Conservation (phyloP, 305 asterid genomes). For the Salvia sclarea region DNA sequence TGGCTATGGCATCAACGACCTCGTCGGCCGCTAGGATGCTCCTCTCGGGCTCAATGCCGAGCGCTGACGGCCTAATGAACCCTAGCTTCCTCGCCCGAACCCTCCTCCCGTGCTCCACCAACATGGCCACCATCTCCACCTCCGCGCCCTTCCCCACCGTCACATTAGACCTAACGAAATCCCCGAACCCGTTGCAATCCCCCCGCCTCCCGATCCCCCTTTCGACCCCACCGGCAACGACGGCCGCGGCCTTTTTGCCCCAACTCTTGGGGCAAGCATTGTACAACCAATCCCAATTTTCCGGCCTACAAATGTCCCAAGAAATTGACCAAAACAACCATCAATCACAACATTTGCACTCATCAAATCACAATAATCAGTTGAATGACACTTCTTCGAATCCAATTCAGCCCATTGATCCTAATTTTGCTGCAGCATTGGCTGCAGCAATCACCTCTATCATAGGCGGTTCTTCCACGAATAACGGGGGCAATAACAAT, state of each 20-base stretch:
- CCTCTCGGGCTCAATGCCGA: constrained; percentile 88
- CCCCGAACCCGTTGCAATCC: constrained; percentile 58
- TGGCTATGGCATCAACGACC: constrained; percentile 88
- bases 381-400: constrained; percentile 43
- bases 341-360: constrained; percentile 29
- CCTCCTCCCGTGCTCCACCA: constrained; percentile 67
- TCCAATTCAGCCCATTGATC: constrained; percentile 47
- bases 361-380: constrained; percentile 31
- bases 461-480: constrained; percentile 29
- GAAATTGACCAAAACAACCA: constrained; percentile 33
- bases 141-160: constrained; percentile 92
- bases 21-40: constrained; percentile 89
- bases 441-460: constrained; percentile 77
- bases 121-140: constrained; percentile 85
- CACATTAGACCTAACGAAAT: constrained; percentile 81
- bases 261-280: constrained; percentile 64
- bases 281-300: constrained; percentile 69
- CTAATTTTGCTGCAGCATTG: constrained; percentile 69
- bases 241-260: constrained; percentile 50
- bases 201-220: constrained; percentile 52
- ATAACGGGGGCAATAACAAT: constrained; percentile 10
- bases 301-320: constrained; percentile 68
- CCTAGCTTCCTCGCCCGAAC: constrained; percentile 61
- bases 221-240: constrained; percentile 33
- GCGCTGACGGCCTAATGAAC: constrained; percentile 77